Evolutionary conservation across 495 filamentous ascomycete genomes (phyloP).

Genomic region (Talaromyces nanjingensis): DNA sequence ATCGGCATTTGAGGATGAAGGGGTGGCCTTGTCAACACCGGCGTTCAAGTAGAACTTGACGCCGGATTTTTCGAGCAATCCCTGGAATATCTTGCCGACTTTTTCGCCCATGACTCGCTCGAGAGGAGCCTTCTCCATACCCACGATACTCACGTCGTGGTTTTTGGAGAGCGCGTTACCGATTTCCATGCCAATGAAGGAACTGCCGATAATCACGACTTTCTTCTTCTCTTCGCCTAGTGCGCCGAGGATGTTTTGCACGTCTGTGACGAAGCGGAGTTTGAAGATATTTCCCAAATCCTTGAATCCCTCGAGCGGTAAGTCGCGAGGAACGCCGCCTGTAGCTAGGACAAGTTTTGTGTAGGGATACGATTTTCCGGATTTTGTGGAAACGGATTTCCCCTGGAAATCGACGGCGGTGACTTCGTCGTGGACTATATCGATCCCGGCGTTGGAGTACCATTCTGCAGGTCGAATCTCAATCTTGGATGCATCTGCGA

Average conservation of each 20-base stretch:
- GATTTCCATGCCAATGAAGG: conserved; percentile 96
- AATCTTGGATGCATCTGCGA: conserved; percentile 74
- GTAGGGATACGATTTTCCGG: conserved; percentile 64
- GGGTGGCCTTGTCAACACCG: conserved; percentile 69
- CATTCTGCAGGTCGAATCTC: conserved; percentile 66
- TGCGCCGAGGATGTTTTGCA: conserved; percentile 65
- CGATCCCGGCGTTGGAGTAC: conserved; percentile 69
- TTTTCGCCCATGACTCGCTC: conserved; percentile 80
- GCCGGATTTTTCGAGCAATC: conserved; percentile 71
- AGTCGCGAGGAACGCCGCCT: conserved; percentile 68
- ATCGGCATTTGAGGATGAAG: conserved; percentile 54
- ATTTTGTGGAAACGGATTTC: conserved; percentile 66
- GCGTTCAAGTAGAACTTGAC: conserved; percentile 81
- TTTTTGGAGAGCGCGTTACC: conserved; percentile 68
- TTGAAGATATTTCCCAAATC: conserved; percentile 81
- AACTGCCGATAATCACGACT: conserved; percentile 82
- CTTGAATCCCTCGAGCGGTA: conserved; percentile 81
- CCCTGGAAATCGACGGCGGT: conserved; percentile 64
- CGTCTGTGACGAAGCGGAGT: conserved; percentile 67
- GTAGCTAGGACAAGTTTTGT: conserved; percentile 86
- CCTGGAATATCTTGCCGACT: conserved; percentile 75
- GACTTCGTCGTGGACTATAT: conserved; percentile 68
- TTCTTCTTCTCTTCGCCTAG: conserved; percentile 78
- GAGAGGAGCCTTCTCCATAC: conserved; percentile 80
- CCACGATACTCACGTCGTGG: conserved; percentile 83